These are phyloP conservation scores for Aureobasidium sp. DNA, from an alignment of 2,329 filamentous ascomycete genomes.

Conservation along the genomic window DNA sequence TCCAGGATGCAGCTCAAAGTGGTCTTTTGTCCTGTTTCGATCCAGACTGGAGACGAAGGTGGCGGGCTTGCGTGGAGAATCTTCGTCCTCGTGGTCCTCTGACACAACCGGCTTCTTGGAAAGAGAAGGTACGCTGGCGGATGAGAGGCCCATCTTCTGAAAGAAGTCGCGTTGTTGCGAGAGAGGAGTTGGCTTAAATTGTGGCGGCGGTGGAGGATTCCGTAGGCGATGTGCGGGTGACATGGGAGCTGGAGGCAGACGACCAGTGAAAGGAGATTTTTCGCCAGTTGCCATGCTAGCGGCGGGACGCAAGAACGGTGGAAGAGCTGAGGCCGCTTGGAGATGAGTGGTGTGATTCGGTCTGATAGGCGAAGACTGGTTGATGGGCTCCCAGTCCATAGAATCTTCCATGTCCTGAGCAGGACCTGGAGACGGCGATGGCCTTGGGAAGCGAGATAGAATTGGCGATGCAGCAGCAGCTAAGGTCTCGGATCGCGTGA, in stretches of 20 bases:
- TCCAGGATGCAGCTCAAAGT: conserved; percentile 8
- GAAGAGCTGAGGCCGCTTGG: conserved; percentile 22
- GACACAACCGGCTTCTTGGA: neutral
- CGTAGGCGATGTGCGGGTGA: conserved; percentile 56
- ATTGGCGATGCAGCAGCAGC: conserved; percentile 13
- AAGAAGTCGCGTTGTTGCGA: conserved; percentile 19
- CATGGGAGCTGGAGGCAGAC: conserved; percentile 61
- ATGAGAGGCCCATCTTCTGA: conserved; percentile 17
- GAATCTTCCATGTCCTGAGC: conserved; percentile 40
- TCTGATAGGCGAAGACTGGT: conserved; percentile 8
- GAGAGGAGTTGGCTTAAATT: conserved; percentile 18
- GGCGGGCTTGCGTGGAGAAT: neutral
- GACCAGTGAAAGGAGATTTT: conserved; percentile 59
- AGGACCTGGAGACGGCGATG: neutral
- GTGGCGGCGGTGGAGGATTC: conserved; percentile 41
- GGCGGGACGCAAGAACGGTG: conserved; percentile 47
- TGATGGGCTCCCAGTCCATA: conserved; percentile 65
- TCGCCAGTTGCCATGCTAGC: conserved; percentile 34
- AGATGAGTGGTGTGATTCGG: conserved; percentile 7
- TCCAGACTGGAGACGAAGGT: conserved; percentile 6
- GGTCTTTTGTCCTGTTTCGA: conserved; percentile 11
- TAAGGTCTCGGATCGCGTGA: conserved; percentile 16
- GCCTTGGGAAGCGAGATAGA: conserved; percentile 18
- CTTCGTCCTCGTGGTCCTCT: neutral
- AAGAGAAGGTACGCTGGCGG: neutral